Conservation (phyloP, 2,329 filamentous ascomycete genomes). For the Clathrospora elynae region DNA sequence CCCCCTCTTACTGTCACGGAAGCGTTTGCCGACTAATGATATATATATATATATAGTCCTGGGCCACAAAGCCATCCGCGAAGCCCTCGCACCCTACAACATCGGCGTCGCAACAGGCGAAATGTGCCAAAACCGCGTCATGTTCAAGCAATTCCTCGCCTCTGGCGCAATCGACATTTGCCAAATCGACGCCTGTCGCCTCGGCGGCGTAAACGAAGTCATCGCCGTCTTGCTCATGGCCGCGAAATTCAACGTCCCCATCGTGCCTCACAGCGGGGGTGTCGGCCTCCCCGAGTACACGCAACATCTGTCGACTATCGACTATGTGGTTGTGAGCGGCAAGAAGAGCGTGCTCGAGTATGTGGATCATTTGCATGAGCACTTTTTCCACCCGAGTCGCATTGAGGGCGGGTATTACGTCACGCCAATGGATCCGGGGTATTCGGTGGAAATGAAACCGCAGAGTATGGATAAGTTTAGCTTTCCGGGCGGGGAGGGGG, state of each 20-base stretch:
- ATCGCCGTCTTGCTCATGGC: slow-evolving; percentile 88
- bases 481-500: slow-evolving; percentile 76
- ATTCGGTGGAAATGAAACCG: slow-evolving; percentile 91
- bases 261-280: slow-evolving; percentile 87
- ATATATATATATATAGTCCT: slow-evolving; percentile 64
- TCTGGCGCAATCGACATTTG: slow-evolving; percentile 82
- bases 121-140: slow-evolving; percentile 93
- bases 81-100: slow-evolving; percentile 73
- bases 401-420: slow-evolving; percentile 87
- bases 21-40: no score
- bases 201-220: slow-evolving; percentile 90
- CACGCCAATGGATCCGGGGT: slow-evolving; percentile 80
- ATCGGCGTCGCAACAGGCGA: slow-evolving; percentile 91
- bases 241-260: slow-evolving; percentile 75
- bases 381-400: slow-evolving; percentile 80
- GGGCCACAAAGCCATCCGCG: slow-evolving; percentile 82
- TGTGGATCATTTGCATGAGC: slow-evolving; percentile 91
- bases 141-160: slow-evolving; percentile 90
- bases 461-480: slow-evolving; percentile 81
- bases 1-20: no score
- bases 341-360: slow-evolving; percentile 86
- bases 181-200: slow-evolving; percentile 87
- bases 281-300: slow-evolving; percentile 94
- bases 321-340: slow-evolving; percentile 85
- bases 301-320: slow-evolving; percentile 88